These are phyloP conservation scores for Vaccinium corymbosum DNA, from an alignment of 148 eudicot genomes.

Conservation along the genomic window DNA sequence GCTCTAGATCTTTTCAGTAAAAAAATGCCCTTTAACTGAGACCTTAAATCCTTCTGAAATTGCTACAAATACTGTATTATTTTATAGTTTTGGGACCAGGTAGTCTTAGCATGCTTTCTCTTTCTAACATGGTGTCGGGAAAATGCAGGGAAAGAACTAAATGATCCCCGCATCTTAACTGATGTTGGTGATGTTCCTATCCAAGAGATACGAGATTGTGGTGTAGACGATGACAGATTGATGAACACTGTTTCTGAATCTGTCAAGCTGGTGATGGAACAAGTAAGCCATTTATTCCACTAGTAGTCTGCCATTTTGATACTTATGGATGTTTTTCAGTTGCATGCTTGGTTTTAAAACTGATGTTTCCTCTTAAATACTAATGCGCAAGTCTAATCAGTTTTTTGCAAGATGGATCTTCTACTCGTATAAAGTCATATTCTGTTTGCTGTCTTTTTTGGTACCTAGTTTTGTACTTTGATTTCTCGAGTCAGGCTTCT, in stretches of 20 bases:
- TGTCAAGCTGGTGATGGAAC: slow-evolving; percentile 92
- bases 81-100: background rate
- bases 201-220: slow-evolving; percentile 95
- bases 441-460: background rate
- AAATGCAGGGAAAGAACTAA: slow-evolving; percentile 73
- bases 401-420: background rate
- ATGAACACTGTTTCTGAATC: slow-evolving; percentile 77
- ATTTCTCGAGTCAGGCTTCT: background rate
- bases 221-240: slow-evolving; percentile 83
- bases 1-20: background rate
- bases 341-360: background rate
- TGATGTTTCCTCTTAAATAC: background rate
- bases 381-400: background rate
- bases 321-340: slow-evolving; percentile 2
- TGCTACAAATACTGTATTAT: background rate
- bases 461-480: background rate
- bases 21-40: background rate
- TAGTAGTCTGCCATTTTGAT: background rate
- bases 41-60: background rate
- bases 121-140: slow-evolving; percentile 16
- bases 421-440: background rate
- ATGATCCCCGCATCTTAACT: slow-evolving; percentile 80
- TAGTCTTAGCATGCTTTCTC: background rate
- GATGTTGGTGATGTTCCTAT: slow-evolving; percentile 96
- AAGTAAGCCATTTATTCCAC: slow-evolving; percentile 43